Evolutionary conservation across 805 yeast species (phyloP), one percentile per base, ranked within the genome.

Genomic region (Tetrapisispora fleetii): DNA sequence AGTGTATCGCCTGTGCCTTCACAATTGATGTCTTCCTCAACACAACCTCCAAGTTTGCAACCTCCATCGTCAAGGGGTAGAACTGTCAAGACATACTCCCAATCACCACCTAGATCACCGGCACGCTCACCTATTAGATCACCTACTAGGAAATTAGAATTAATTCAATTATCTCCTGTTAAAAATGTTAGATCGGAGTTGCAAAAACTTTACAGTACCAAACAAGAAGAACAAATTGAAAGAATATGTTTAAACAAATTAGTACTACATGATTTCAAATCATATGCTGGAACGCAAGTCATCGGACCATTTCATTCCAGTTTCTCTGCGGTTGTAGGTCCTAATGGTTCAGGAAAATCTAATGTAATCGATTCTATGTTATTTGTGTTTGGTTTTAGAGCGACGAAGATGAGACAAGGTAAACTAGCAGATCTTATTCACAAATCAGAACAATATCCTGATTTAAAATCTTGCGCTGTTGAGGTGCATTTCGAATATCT

Each of bases 261-360:
- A 27, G 83, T 83, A 1, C 72, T 95, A 39, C 81, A 82, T 1
- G 85, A 93, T 63, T 93, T 93, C 76, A 93, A 93, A 63, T 89
- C 97, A 0, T 93, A 93, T 63, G 98, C 97, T 1, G 99, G 99
- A 0, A 70, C 75, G 17, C 98, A 93, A 67, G 78, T 79, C 7
- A 85, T 93, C 45, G 99, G 99, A 0, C 99, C 99, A 0, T 93
- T 93, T 66, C 85, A 93, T 58, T 69, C 90, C 36, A 87, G 95
- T 5, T 95, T 93, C 60, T 86, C 96, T 11, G 98, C 99, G 0
- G 95, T 93, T 11, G 97, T 93, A 14, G 99, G 99, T 0, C 99
- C 99, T 5, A 93, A 93, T 64, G 99, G 99, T 9, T 85, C 96
- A 13, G 99, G 99, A 2, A 93, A 93, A 67, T 90, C 98, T 16